Base-by-base conservation (phyloP, 164 flowering plant species). In the Houttuynia cordata region DNA sequence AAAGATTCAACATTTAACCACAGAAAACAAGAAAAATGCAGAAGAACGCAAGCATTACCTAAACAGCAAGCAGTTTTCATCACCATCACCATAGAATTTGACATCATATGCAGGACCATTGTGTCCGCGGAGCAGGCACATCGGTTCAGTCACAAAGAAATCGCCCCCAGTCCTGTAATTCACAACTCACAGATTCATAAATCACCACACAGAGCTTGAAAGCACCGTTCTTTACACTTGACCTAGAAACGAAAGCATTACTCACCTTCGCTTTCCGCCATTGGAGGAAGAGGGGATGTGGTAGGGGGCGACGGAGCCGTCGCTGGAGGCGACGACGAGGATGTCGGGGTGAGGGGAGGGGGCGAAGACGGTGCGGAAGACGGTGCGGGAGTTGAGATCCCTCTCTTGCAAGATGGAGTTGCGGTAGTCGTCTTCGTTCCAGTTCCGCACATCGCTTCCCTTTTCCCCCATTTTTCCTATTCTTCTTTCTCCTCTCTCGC, bases 71-170 rank as follows among this genome's bases (percentile, higher is more conserved):
- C 30, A 24, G 18, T 85, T 67, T 70, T 90, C 91, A 30, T 88
- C 88, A 19, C 70, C 81, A 19, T 80, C 68, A 0, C 91, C 95
- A 24, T 81, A 91, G 69, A 90, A 94, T 63, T 91, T 83, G 63
- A 84, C 82, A 80, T 94, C 99, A 70, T 91, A 94, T 6, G 87
- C 89, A 58, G 99, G 96, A 45, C 97, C 99, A 61, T 85, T 78
- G 66, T 90, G 99, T 51, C 77, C 99, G 67, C 67, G 76, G 56
- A 85, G 66, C 37, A 77, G 69, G 54, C 78, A 79, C 65, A 61
- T 42, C 17, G 99, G 95, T 62, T 83, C 86, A 39, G 87, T 86
- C 58, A 66, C 78, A 45, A 70, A 52, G 61, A 65, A 75, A 10
- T 85, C 78, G 60, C 53, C 54, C 56, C 67, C 64, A 64, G 61